A percentile compares a stretch with the other conserved stretches of the same genome.
Conservation (phyloP, 768 basidiomycete genomes). For the Mycena amicta region DNA sequence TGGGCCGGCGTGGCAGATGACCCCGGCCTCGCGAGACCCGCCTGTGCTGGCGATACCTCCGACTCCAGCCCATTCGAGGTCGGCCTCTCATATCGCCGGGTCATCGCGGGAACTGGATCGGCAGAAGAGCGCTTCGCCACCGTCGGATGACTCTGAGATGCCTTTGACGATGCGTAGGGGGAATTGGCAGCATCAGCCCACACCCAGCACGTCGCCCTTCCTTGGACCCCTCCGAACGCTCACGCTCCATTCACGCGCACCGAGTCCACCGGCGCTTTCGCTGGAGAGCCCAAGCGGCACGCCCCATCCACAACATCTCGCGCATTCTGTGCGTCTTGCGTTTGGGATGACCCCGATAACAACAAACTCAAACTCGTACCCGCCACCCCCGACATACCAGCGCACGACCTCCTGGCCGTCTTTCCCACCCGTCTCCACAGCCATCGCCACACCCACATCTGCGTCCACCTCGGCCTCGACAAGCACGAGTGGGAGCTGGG, state of each 20-base stretch:
- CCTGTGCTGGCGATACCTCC: conserved; percentile 21
- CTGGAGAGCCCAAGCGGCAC: conserved; percentile 45
- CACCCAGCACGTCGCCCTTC: conserved; percentile 80
- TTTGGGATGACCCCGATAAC: conserved; percentile 92
- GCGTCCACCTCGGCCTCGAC: conserved; percentile 30
- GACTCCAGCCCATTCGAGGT: conserved; percentile 34
- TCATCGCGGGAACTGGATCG: conserved; percentile 1
- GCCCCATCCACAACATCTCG: conserved; percentile 63
- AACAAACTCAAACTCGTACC: conserved; percentile 21
- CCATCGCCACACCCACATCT: conserved; percentile 22
- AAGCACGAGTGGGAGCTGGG: conserved; percentile 11
- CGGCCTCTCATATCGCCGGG: conserved; percentile 44
- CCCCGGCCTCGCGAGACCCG: conserved; percentile 39
- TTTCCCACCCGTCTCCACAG: conserved; percentile 25
- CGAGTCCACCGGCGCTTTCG: conserved; percentile 72
- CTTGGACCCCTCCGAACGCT: conserved; percentile 76
- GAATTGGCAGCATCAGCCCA: conserved; percentile 39
- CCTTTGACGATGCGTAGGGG: conserved; percentile 5
- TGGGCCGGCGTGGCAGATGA: conserved; percentile 59
- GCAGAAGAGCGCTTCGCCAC: conserved; percentile 12
- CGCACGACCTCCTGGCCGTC: conserved; percentile 38
- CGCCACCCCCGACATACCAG: conserved; percentile 39
- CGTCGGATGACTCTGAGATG: conserved; percentile 15
- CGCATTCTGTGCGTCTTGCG: conserved; percentile 81
- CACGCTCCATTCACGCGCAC: conserved; percentile 70